Base-by-base conservation (phyloP, 2,329 filamentous ascomycete genomes). In the Fusarium oligoseptatum region DNA sequence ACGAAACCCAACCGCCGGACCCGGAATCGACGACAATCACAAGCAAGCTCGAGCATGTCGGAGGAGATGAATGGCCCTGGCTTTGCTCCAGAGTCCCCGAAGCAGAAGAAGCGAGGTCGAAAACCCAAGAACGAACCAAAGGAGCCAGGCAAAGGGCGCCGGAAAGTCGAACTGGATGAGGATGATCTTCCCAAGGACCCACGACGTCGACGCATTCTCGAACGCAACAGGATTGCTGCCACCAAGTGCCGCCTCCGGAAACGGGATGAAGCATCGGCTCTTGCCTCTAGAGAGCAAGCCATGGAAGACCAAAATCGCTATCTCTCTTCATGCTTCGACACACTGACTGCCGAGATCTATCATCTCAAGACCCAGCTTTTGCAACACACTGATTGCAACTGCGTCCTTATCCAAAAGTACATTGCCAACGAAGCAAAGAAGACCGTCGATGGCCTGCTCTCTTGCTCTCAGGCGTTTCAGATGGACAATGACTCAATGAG, bases 231-330 rank as follows among this genome's bases (percentile, higher is more conserved):
- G 60, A 75, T 81, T 24, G 80, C 80, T 10, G 80, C 80, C 22
- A 82, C 78, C 12, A 81, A 81, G 58, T 82, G 80, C 58, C 80
- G 80, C n/a, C 63, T 76, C 14, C 70, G 80, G 7, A 81, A 81
- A 68, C 76, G 80, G 20, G 78, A 80, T 58, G 77, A 81, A 63
- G 78, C 79, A 29, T 80, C 77, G 3, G 78, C 78, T 17, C 78
- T 81, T 41, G 78, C 77, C 27, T 72, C 74, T 14, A 71, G 73
- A 24, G 80, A 81, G 60, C 77, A 80, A 48, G 73, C 74, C 36
- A 75, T 80, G 73, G 78, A 81, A 66, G 80, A 81, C 41, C 73
- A 78, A 24, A 77, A 81, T 34, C 78, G 80, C 15, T 76, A 79
- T 60, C 78, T 81, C 12, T 77, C 78, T 22, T 67, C 74, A 8